These are phyloP conservation scores for Magnusiomyces ingens DNA, from an alignment of 1,139 yeast genomes.

Conservation along the genomic window DNA sequence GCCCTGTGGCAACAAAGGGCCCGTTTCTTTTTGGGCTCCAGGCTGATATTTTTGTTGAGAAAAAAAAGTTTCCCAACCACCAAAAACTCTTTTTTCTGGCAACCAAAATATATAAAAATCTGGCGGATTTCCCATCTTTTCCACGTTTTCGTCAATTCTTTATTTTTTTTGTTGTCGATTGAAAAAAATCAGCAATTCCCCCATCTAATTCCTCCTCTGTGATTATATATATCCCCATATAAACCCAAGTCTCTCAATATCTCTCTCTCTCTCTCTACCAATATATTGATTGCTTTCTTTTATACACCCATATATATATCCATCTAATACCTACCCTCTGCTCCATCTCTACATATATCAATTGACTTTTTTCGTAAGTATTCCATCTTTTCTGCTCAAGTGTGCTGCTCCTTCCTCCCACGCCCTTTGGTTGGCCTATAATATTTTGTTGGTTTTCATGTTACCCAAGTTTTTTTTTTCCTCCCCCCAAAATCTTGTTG, in stretches of 20 bases:
- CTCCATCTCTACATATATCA: no score
- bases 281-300: neutral
- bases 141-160: neutral
- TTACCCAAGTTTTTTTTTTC: neutral
- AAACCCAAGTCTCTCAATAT: neutral
- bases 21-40: no score
- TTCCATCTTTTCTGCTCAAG: neutral
- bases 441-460: neutral
- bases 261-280: neutral
- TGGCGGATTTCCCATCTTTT: neutral
- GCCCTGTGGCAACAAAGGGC: no score
- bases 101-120: no score
- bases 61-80: no score
- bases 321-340: neutral
- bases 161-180: slow-evolving; percentile 1
- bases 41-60: no score
- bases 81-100: no score
- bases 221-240: neutral
- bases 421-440: neutral
- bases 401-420: no score
- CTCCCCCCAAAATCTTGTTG: neutral
- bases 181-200: neutral
- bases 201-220: no score
- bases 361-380: no score
- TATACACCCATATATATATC: neutral